phyloP scores from a whole-genome alignment of 2,329 filamentous ascomycete species.

The Corinectria fuckeliana region DNA sequence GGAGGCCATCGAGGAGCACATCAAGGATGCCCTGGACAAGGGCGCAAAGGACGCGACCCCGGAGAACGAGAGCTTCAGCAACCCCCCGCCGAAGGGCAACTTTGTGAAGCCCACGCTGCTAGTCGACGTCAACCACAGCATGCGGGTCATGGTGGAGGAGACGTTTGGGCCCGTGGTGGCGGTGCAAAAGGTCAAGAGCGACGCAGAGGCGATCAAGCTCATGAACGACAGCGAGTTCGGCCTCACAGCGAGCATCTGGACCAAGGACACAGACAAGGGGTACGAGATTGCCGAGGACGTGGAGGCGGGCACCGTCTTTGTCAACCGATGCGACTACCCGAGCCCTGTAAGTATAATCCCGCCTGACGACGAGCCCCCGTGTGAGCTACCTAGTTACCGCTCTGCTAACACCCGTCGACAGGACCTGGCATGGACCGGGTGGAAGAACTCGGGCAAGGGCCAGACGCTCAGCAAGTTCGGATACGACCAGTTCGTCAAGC shows the following conservation, averaged over 20 bases:
- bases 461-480: constrained; percentile 89
- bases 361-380: background rate
- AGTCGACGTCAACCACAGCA: constrained; percentile 78
- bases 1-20: constrained; percentile 76
- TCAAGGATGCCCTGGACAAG: constrained; percentile 81
- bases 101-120: constrained; percentile 88
- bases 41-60: constrained; percentile 88
- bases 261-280: constrained; percentile 79
- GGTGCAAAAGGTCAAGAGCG: constrained; percentile 82
- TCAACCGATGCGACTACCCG: constrained; percentile 92
- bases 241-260: constrained; percentile 97
- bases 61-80: constrained; percentile 77
- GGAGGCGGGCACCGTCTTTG: constrained; percentile 94
- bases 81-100: constrained; percentile 79
- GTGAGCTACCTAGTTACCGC: background rate
- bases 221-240: constrained; percentile 98
- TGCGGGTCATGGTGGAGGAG: constrained; percentile 91
- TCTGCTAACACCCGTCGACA: constrained; percentile 47
- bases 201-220: constrained; percentile 79
- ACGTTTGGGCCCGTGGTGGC: constrained; percentile 94
- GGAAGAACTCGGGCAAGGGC: constrained; percentile 96
- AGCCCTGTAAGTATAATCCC: constrained; percentile 78
- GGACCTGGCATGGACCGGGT: constrained; percentile 96
- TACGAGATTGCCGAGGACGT: constrained; percentile 80
- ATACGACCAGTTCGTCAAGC: constrained; percentile 94